Evolutionary conservation across 306 rosid species (phyloP).

Genomic region (Gleditsia sinensis): DNA sequence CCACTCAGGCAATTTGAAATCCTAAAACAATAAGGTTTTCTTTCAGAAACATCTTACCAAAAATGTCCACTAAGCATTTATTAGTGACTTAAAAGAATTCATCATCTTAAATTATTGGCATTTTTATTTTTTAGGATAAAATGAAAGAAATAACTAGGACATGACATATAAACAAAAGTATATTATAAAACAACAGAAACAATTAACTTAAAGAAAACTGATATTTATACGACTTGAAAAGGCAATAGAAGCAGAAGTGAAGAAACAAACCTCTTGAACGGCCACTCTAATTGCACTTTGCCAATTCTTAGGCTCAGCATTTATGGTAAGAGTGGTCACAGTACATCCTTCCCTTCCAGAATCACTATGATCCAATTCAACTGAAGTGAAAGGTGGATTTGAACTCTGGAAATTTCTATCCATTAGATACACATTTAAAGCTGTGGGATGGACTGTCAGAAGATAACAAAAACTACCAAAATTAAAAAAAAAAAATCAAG

Average conservation of each 20-base stretch:
- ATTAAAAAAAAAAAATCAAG: not conserved
- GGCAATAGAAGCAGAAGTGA: slow-evolving; percentile 27
- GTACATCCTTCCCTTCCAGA: slow-evolving; percentile 99
- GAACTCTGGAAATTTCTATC: slow-evolving; percentile 73
- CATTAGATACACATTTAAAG: slow-evolving; percentile 36
- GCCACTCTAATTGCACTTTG: slow-evolving; percentile 89
- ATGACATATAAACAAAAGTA: not conserved
- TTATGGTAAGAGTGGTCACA: slow-evolving; percentile 96
- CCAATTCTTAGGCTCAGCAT: slow-evolving; percentile 97
- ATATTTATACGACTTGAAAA: slow-evolving; percentile 11
- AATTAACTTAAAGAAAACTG: slow-evolving; percentile 17
- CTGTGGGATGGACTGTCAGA: slow-evolving; percentile 11
- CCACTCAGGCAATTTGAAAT: slow-evolving; percentile 21
- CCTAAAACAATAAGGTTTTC: slow-evolving; percentile 9
- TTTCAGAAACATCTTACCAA: slow-evolving; percentile 7
- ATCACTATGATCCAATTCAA: slow-evolving; percentile 98
- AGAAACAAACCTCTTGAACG: slow-evolving; percentile 86
- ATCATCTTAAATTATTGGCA: not conserved
- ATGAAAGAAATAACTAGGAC: slow-evolving; percentile 2
- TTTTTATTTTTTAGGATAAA: slow-evolving; percentile 16
- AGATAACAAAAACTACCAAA: slow-evolving; percentile 20
- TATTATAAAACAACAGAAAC: slow-evolving; percentile 22
- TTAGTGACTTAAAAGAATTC: not conserved
- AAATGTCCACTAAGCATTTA: slow-evolving; percentile 17
- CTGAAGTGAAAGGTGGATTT: slow-evolving; percentile 97